These are phyloP conservation scores for Boletus speciosus DNA, from an alignment of 768 basidiomycete species.

Conservation along the genomic window DNA sequence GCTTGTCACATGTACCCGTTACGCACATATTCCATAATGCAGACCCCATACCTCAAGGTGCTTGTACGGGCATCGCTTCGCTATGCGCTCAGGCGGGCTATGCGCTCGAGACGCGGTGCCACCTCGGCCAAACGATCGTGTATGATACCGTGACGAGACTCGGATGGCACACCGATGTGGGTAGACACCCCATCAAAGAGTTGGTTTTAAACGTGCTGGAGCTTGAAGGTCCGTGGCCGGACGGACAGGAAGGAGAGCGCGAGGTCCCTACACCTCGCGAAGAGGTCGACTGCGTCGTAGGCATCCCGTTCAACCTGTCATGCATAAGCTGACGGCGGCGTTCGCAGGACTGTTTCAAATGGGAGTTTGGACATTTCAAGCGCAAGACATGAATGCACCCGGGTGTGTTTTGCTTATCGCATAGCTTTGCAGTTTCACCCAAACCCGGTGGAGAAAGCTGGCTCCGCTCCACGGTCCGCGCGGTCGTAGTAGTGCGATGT, in stretches of 20 bases:
- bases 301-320: constrained; percentile 15
- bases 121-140: constrained; percentile 58
- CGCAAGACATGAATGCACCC: constrained; percentile 1
- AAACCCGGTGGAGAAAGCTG: background rate
- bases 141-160: constrained; percentile 66
- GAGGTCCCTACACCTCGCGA: constrained; percentile 56
- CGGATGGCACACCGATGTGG: constrained; percentile 57
- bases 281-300: constrained; percentile 63
- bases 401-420: background rate
- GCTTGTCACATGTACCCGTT: constrained; percentile 25
- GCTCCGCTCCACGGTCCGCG: background rate
- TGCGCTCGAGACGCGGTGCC: constrained; percentile 59
- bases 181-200: constrained; percentile 53
- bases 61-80: constrained; percentile 49
- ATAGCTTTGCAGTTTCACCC: constrained; percentile 1
- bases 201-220: constrained; percentile 54
- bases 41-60: constrained; percentile 64
- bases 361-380: constrained; percentile 62
- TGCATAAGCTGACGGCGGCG: background rate
- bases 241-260: constrained; percentile 32
- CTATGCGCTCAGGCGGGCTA: constrained; percentile 63
- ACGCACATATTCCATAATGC: constrained; percentile 65
- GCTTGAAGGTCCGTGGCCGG: constrained; percentile 41
- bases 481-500: constrained; percentile 1
- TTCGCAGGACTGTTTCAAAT: constrained; percentile 69